A percentile compares a stretch with the other conserved stretches of the same genome.
phyloP scores from a whole-genome alignment of 495 filamentous ascomycete species.

The Penicillium malachiteum region DNA sequence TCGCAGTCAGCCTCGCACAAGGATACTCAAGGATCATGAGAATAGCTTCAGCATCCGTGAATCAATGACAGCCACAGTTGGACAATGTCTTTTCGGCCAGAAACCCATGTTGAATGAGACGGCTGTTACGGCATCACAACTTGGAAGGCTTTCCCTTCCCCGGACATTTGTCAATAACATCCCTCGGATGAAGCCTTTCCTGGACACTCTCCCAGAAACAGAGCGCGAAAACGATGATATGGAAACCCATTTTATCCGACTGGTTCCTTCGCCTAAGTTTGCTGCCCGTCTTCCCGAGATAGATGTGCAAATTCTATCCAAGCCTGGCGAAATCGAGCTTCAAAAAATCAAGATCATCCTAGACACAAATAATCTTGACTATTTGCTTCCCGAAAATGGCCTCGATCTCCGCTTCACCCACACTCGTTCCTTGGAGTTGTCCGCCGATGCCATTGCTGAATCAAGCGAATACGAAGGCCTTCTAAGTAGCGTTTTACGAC shows the following conservation, averaged over 20 bases:
- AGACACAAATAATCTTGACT: slow-evolving; percentile 36
- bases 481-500: slow-evolving; percentile 18
- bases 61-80: slow-evolving; percentile 39
- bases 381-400: slow-evolving; percentile 41
- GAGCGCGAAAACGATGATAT: neutral
- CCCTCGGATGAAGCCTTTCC: slow-evolving; percentile 29
- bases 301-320: slow-evolving; percentile 32
- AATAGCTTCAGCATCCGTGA: slow-evolving; percentile 22
- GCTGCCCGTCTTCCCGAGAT: slow-evolving; percentile 30
- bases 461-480: slow-evolving; percentile 7
- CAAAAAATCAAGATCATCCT: slow-evolving; percentile 31
- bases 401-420: slow-evolving; percentile 44
- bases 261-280: slow-evolving; percentile 30
- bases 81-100: slow-evolving; percentile 38
- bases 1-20: slow-evolving; percentile 6
- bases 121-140: slow-evolving; percentile 28
- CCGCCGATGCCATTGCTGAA: slow-evolving; percentile 2
- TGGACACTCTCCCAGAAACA: slow-evolving; percentile 18
- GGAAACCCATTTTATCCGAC: slow-evolving; percentile 27
- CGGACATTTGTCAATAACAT: slow-evolving; percentile 35
- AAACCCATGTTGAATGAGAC: slow-evolving; percentile 22
- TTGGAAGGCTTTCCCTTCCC: slow-evolving; percentile 31
- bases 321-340: slow-evolving; percentile 11
- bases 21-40: neutral
- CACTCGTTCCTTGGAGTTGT: slow-evolving; percentile 30